Evolutionary conservation across 1,284 basidiomycete species (phyloP).

Genomic region (Puccinia coronata): DNA sequence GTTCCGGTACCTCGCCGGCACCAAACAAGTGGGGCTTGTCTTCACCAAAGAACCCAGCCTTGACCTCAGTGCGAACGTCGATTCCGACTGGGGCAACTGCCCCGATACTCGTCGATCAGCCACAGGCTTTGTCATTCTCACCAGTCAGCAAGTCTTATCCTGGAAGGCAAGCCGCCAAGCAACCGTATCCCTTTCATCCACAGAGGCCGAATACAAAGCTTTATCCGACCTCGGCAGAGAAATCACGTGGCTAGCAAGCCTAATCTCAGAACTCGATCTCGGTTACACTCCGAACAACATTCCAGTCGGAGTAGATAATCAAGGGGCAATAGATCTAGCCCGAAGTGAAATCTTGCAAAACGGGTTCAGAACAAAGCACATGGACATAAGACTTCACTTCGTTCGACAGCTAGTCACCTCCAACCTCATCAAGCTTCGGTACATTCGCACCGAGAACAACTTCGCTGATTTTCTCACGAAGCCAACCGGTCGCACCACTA

Average conservation of each 20-base stretch:
- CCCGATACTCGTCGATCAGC: conserved; percentile 2
- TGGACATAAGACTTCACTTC: conserved; percentile 14
- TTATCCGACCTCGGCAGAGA: neutral
- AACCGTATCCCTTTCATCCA: neutral
- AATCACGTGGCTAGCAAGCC: neutral
- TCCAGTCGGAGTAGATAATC: neutral
- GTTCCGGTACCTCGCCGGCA: neutral
- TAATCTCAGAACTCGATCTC: conserved; percentile 10
- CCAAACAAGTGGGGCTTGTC: neutral
- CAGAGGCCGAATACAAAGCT: conserved; percentile 27
- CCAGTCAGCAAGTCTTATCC: neutral
- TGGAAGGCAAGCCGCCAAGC: neutral
- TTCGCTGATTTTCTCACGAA: conserved; percentile 5
- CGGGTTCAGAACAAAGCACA: conserved; percentile 26
- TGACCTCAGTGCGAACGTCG: neutral
- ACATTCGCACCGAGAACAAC: neutral
- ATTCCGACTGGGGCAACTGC: conserved; percentile 21
- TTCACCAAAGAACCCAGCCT: neutral
- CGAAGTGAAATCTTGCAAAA: neutral
- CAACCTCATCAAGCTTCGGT: neutral
- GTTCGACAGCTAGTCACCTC: neutral
- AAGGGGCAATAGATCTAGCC: conserved; percentile 12
- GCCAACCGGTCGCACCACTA: neutral
- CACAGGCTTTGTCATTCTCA: neutral
- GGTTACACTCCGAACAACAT: neutral